Conservation (phyloP, 2,329 filamentous ascomycete species). For the Incumbomyces lentus region DNA sequence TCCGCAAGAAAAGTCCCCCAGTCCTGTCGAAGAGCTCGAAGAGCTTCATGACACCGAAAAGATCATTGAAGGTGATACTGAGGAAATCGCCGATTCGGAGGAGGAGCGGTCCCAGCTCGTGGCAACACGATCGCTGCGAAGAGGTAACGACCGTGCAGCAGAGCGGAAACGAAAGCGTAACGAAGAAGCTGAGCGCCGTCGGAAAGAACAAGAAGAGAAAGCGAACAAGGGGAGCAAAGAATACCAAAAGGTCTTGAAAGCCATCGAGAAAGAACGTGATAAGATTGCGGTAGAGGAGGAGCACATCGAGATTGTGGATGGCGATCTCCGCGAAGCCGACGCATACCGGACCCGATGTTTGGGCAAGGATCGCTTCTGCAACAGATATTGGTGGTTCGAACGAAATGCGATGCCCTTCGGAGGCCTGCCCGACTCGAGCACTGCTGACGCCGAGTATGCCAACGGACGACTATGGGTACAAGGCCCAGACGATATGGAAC, state of each 20-base stretch:
- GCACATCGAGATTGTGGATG: conserved; percentile 74
- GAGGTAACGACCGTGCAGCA: conserved; percentile 57
- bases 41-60: conserved; percentile 43
- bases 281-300: conserved; percentile 72
- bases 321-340: conserved; percentile 86
- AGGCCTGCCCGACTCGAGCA: conserved; percentile 79
- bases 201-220: conserved; percentile 55
- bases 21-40: conserved; percentile 33
- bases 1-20: conserved; percentile 36
- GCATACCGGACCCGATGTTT: conserved; percentile 81
- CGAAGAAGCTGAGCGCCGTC: conserved; percentile 58
- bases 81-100: conserved; percentile 49
- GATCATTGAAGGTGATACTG: conserved; percentile 19
- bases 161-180: conserved; percentile 70
- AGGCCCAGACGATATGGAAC: conserved; percentile 80
- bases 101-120: conserved; percentile 49
- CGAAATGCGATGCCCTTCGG: conserved; percentile 95
- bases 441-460: conserved; percentile 74
- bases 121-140: conserved; percentile 47
- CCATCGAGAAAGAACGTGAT: conserved; percentile 79
- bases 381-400: conserved; percentile 98
- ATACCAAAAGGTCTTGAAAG: conserved; percentile 75
- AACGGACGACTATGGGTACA: conserved; percentile 96
- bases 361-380: conserved; percentile 94
- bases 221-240: conserved; percentile 74